phyloP scores from a whole-genome alignment of 306 rosid species.

The Trifolium repens region DNA sequence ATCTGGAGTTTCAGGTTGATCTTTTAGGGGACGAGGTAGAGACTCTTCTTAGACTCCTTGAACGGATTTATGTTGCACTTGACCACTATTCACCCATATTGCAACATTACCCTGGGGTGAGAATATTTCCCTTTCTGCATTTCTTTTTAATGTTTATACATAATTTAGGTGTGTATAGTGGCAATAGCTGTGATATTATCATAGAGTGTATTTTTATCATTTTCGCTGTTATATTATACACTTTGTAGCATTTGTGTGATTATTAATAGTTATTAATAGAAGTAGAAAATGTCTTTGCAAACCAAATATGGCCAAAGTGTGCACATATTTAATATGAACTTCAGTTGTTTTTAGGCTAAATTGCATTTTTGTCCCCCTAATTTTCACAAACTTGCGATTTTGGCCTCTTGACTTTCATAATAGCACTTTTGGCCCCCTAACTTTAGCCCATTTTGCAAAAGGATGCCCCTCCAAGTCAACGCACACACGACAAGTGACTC shows the following conservation, averaged over 20 bases:
- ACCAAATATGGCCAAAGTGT: not conserved
- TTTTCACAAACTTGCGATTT: too few relatives aligned
- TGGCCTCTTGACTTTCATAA: too few relatives aligned
- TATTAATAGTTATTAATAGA: not conserved
- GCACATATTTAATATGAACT: not conserved
- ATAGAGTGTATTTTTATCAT: not conserved
- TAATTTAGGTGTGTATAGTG: slow-evolving; percentile 16
- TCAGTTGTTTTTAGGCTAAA: not conserved
- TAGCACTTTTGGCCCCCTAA: too few relatives aligned
- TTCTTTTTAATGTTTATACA: slow-evolving; percentile 11
- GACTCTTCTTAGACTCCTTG: slow-evolving; percentile 63
- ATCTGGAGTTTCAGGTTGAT: slow-evolving; percentile 78
- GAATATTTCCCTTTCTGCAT: slow-evolving; percentile 38
- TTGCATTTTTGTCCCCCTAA: too few relatives aligned
- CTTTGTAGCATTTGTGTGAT: not conserved
- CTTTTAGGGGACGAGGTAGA: slow-evolving; percentile 88
- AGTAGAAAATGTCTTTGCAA: not conserved
- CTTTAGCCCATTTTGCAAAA: too few relatives aligned
- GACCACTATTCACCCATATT: slow-evolving; percentile 94
- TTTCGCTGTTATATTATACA: not conserved
- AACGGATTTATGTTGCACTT: slow-evolving; percentile 72
- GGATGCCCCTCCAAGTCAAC: too few relatives aligned
- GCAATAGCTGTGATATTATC: not conserved
- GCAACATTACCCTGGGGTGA: slow-evolving; percentile 96
- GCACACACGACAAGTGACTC: too few relatives aligned